Evolutionary conservation across 306 rosid genomes (phyloP), one percentile per base, ranked within the genome.

Genomic region (Gynostemma pentaphyllum): DNA sequence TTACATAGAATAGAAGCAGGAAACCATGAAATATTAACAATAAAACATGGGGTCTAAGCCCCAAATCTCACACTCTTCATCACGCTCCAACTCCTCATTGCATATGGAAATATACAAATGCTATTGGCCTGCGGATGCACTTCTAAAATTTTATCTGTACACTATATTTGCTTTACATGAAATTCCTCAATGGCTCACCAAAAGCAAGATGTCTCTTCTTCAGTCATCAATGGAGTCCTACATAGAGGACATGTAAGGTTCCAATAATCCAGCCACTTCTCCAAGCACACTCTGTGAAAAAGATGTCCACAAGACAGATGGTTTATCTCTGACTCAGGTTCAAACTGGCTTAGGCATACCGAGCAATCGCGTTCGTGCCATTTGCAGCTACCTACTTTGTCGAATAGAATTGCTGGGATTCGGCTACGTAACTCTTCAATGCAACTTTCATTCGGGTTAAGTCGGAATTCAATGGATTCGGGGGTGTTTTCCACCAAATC

Each of bases 231-330:
- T 6, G 95, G 95, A 69, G 85, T 81, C 82, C 96, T 83, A 71
- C 99, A 92, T 71, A 88, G 90, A 4, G 99, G 99, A 70, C 99
- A 92, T 11, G 99, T 92, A 39, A 86, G 51, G 85, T 88, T 92
- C 99, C 95, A 92, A 62, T 88, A 85, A 55, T 80, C 87, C 80
- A 92, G 40, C 94, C 99, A 92, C 81, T 86, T 86, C 75, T 86
- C 96, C 82, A 92, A 76, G 86, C 99, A 92, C 1, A 66, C 86
- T 64, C 74, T 83, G 52, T 88, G 99, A 46, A 92, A 92, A 60
- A 92, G 60, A 78, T 92, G 99, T 48, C 96, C 99, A 47, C 99
- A 92, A 0, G 87, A 69, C 47, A 92, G 60, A 37, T 76, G 78
- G 74, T 82, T 92, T 53, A 88, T 79, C 88, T 86, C 90, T 0